These are phyloP conservation scores for Stephanocyclus meneghinianus DNA, from an alignment of 352 stramenopile species.

Conservation along the genomic window DNA sequence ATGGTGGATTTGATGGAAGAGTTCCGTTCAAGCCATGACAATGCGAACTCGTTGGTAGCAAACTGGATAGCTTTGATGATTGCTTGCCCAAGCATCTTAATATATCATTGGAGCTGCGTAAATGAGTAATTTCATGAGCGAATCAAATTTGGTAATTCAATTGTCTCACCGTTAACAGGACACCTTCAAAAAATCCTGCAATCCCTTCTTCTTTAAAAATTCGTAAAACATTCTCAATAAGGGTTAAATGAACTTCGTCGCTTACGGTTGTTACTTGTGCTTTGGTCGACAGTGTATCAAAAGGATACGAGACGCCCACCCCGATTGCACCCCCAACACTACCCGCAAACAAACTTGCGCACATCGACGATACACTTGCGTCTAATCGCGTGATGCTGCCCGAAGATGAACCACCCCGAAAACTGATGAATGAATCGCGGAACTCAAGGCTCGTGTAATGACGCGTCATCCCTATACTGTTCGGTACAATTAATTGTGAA, in stretches of 20 bases:
- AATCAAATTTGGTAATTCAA: neutral
- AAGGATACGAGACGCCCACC: constrained; percentile 67
- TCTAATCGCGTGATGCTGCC: constrained; percentile 33
- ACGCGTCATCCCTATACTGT: too few relatives aligned
- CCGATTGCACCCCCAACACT: constrained; percentile 69
- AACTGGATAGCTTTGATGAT: constrained; percentile 80
- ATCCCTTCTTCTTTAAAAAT: constrained; percentile 59
- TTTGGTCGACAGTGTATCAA: constrained; percentile 79
- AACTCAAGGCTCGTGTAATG: too few relatives aligned
- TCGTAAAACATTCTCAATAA: constrained; percentile 30
- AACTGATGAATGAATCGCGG: too few relatives aligned
- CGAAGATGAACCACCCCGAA: neutral
- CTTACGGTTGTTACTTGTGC: constrained; percentile 53
- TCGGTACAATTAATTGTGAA: too few relatives aligned
- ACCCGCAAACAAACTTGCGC: constrained; percentile 62
- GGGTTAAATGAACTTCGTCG: constrained; percentile 23
- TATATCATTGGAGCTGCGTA: neutral
- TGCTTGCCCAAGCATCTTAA: constrained; percentile 70
- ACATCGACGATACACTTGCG: constrained; percentile 31
- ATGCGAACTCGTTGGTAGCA: constrained; percentile 67
- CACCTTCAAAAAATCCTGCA: constrained; percentile 74
- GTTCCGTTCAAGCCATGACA: constrained; percentile 44
- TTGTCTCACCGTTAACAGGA: constrained; percentile 51
- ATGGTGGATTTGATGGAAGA: constrained; percentile 39
- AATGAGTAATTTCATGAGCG: neutral